Evolutionary conservation across 306 rosid genomes (phyloP), one percentile per base, ranked within the genome.

Genomic region (Rubus parviflorus): DNA sequence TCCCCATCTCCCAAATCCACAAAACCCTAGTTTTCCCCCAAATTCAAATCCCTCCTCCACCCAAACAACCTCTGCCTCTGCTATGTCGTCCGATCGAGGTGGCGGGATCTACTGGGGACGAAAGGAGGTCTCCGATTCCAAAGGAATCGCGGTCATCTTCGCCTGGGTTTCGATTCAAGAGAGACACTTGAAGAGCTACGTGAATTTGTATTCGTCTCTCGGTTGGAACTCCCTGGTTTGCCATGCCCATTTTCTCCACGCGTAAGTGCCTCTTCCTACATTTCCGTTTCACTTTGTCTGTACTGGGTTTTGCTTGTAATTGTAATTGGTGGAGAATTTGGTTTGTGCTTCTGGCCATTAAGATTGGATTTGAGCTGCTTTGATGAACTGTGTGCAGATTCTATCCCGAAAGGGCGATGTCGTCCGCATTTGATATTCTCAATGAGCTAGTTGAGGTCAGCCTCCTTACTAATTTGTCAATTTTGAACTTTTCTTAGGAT

Each of bases 401-500:
- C 61, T 85, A 85, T 61, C 89, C 93, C 41, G 97, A 95, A 70
- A 90, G 83, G 61, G 88, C 94, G 42, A 74, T 87, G 86, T 85
- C 97, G 22, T 81, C 92, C 74, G 97, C 99, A 56, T 83, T 86
- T 83, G 84, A 78, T 73, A 89, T 92, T 82, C 88, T 92, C 72
- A 87, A 90, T 79, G 99, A 91, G 87, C 97, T 95, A 83, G 85
- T 87, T 51, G 87, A 92, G 99, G 99, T 92, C 53, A 82, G 93
- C 80, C 72, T 78, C 61, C 30, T 51, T 40, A 46, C 72, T 57
- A 46, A 61, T 64, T 81, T 52, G 67, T 10, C 38, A n/a, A 7
- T 20, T 61, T 17, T 67, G 64, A 53, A 63, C 66, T 51, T 54
- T 80, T 80, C 45, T 52, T 78, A 47, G 66, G 74, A 68, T 74